Evolutionary conservation across 1,284 basidiomycete species (phyloP), one percentile per base, ranked within the genome.

Genomic region (Moesziomyces antarcticus): DNA sequence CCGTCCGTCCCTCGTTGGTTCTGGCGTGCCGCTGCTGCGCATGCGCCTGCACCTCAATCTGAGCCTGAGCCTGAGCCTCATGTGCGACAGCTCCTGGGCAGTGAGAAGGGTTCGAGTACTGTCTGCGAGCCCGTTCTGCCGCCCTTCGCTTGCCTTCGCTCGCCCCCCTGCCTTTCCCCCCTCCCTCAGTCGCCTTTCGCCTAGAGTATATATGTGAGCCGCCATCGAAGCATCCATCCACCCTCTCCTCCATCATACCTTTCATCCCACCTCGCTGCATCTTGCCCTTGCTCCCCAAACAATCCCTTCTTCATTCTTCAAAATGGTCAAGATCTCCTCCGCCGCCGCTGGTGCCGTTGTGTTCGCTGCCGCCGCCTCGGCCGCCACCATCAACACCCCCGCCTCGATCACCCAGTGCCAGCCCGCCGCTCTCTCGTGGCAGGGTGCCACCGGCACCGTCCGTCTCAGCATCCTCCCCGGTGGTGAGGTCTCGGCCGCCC

Each of bases 261-360:
- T 22, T 13, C 21, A 25, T 46, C 48, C 49, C 18, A 21, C 41
- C 33, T 49, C 50, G 22, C 42, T 33, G 25, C 46, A 40, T 40
- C 45, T 49, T 47, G 22, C 25, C n/a, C 37, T 58, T 44, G 42
- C 45, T 35, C 45, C 50, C 55, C 44, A 7, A 22, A 18, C 44
- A 43, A 30, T 51, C 27, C 21, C 43, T 27, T 22, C 20, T n/a
- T n/a, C 43, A 48, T 50, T 18, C 22, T 27, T 47, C 56, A 73
- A 56, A 63, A 73, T 73, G 70, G 70, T 75, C 60, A 75, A 75
- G 68, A 61, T 71, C 63, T 27, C 66, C 41, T 30, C 68, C 50
- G 54, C 61, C 66, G 60, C 60, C 52, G 65, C 70, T 48, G 65
- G 63, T 61, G 71, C 70, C 66, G 47, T 66, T n/a, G 71, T 63